These are phyloP conservation scores for Phialophora macrospora DNA, from an alignment of 2,329 filamentous ascomycete species.

Conservation along the genomic window DNA sequence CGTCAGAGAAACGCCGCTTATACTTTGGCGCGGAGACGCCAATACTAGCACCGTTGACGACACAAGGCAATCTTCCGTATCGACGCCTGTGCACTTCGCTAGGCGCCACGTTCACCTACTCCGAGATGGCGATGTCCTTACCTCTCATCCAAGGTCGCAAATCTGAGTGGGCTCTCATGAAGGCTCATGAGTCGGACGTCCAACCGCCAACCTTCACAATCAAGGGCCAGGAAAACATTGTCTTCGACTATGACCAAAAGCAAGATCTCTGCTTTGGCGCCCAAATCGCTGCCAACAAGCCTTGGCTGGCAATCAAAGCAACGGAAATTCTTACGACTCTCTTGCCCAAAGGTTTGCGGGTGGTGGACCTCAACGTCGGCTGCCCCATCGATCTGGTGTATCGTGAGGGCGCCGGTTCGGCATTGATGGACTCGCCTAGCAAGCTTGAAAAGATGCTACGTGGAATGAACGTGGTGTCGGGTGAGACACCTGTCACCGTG, in stretches of 20 bases:
- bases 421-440: conserved; percentile 81
- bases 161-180: conserved; percentile 92
- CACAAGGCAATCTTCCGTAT: conserved; percentile 95
- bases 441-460: conserved; percentile 94
- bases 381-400: conserved; percentile 96
- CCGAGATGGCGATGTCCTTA: conserved; percentile 95
- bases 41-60: conserved; percentile 90
- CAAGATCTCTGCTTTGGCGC: conserved; percentile 87
- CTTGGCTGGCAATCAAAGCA: conserved; percentile 86
- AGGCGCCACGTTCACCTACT: conserved; percentile 92
- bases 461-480: conserved; percentile 93
- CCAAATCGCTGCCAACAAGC: conserved; percentile 90
- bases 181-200: conserved; percentile 84
- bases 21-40: conserved; percentile 96
- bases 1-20: conserved; percentile 89
- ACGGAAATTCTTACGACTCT: conserved; percentile 78
- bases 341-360: conserved; percentile 75
- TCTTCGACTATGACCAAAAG: conserved; percentile 78
- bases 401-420: conserved; percentile 85
- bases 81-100: conserved; percentile 86
- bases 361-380: conserved; percentile 95
- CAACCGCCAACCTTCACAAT: conserved; percentile 70
- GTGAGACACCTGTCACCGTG: conserved; percentile 86
- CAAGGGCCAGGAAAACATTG: conserved; percentile 54
- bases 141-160: conserved; percentile 88